A percentile compares a stretch with the other conserved stretches of the same genome.
phyloP scores from a whole-genome alignment of 257 asterid genomes.

The Echites panduratus region DNA sequence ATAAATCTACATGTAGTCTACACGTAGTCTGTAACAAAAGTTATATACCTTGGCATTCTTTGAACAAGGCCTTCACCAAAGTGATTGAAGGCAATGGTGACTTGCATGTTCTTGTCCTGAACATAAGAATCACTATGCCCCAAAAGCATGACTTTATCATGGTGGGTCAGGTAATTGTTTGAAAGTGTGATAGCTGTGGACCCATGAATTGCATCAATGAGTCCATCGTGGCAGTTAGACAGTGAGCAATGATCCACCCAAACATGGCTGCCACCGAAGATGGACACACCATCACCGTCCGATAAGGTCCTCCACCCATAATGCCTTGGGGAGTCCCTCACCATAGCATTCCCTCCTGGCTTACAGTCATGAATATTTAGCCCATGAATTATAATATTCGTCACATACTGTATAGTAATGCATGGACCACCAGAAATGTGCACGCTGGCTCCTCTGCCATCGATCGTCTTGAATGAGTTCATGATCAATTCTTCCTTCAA shows the following conservation, averaged over 20 bases:
- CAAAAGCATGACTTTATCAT: slow-evolving; percentile 78
- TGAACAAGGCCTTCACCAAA: slow-evolving; percentile 90
- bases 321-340: slow-evolving; percentile 61
- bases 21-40: too few species aligned
- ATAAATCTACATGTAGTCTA: too few species aligned
- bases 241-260: slow-evolving; percentile 85
- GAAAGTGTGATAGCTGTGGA: slow-evolving; percentile 72
- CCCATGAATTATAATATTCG: slow-evolving; percentile 73
- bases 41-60: slow-evolving; percentile 87
- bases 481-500: slow-evolving; percentile 71
- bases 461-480: slow-evolving; percentile 82
- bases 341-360: slow-evolving; percentile 72
- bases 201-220: slow-evolving; percentile 64
- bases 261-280: slow-evolving; percentile 63
- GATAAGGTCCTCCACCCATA: slow-evolving; percentile 68
- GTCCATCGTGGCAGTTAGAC: slow-evolving; percentile 58
- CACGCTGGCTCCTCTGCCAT: slow-evolving; percentile 77
- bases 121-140: slow-evolving; percentile 60
- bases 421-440: slow-evolving; percentile 83
- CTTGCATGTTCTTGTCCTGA: slow-evolving; percentile 64
- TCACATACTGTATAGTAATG: slow-evolving; percentile 66
- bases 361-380: slow-evolving; percentile 70
- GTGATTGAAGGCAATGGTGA: slow-evolving; percentile 73
- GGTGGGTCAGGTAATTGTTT: slow-evolving; percentile 62
- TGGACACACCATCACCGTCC: slow-evolving; percentile 81